Conservation (phyloP, 805 yeast species). For the Candida tibetensis region DNA sequence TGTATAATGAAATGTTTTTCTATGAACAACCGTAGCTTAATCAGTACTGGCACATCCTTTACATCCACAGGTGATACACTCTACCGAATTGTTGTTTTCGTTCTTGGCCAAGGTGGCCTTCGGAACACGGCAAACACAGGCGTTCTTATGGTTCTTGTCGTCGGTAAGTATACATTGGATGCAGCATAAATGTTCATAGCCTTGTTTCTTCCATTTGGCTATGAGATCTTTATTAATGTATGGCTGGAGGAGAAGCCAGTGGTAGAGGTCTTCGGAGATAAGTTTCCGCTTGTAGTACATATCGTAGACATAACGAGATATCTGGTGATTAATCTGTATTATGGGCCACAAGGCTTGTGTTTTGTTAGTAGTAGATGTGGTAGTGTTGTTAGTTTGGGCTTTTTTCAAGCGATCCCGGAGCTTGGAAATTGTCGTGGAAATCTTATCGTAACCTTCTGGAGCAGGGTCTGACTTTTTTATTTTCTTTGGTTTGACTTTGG, state of each 20-base stretch:
- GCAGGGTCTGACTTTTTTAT: constrained; percentile 31
- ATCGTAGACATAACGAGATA: constrained; percentile 72
- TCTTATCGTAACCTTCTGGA: constrained; percentile 71
- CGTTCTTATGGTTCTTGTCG: constrained; percentile 57
- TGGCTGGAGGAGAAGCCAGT: constrained; percentile 66
- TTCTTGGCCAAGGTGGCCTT: constrained; percentile 44
- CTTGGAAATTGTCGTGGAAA: constrained; percentile 62
- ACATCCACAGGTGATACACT: constrained; percentile 83
- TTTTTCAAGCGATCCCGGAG: constrained; percentile 59
- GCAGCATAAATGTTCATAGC: constrained; percentile 86
- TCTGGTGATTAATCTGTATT: constrained; percentile 65
- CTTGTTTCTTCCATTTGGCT: constrained; percentile 79
- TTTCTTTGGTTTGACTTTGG: constrained; percentile 6
- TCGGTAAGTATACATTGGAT: constrained; percentile 65
- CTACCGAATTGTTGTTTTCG: constrained; percentile 24
- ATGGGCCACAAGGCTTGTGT: constrained; percentile 71
- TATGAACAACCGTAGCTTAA: constrained; percentile 28
- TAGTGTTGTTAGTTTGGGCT: constrained; percentile 24
- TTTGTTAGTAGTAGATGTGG: constrained; percentile 44
- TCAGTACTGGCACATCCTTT: constrained; percentile 79
- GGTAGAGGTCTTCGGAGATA: constrained; percentile 65
- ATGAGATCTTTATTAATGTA: constrained; percentile 68
- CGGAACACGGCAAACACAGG: constrained; percentile 88
- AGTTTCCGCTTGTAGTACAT: constrained; percentile 67
- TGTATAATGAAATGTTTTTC: no score